Percentiles rank a stretch among this genome's conserved stretches.
These are phyloP conservation scores for Skeletonema grethae DNA, from an alignment of 108 stramenopile species.

Conservation along the genomic window DNA sequence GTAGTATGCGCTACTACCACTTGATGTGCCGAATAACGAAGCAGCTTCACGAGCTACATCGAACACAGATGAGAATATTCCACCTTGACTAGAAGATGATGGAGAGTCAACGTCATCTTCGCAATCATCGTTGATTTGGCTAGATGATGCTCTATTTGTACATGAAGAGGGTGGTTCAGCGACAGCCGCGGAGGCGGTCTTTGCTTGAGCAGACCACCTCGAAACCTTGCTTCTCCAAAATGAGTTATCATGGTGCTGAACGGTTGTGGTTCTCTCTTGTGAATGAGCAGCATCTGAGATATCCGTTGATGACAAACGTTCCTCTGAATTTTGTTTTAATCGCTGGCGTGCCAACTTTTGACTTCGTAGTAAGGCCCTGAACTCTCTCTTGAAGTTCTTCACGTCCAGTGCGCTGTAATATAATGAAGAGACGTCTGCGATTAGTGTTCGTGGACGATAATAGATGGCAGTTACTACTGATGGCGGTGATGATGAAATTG, in stretches of 20 bases:
- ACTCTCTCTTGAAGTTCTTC: slow-evolving; percentile 19
- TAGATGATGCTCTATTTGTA: background rate
- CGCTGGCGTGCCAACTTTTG: slow-evolving; percentile 1
- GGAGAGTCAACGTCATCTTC: background rate
- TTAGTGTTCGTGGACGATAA: slow-evolving; percentile 17
- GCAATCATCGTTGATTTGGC: background rate
- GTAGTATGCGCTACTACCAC: background rate
- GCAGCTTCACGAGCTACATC: slow-evolving; percentile 30
- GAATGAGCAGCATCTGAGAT: background rate
- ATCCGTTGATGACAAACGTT: background rate
- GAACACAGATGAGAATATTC: slow-evolving; percentile 29
- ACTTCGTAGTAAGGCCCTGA: background rate
- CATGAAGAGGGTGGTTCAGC: background rate
- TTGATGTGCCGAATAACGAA: slow-evolving; percentile 12
- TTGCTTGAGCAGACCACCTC: background rate
- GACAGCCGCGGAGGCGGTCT: background rate
- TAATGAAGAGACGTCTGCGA: slow-evolving; percentile 4
- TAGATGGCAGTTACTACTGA: slow-evolving; percentile 18
- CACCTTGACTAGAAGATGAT: background rate
- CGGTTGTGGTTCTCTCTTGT: background rate
- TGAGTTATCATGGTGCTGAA: background rate
- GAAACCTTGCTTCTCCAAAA: slow-evolving; percentile 1
- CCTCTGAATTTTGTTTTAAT: background rate
- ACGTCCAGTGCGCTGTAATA: slow-evolving; percentile 20
- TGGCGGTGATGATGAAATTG: background rate